Conservation (phyloP, 306 rosid species). For the Cicer arietinum region DNA sequence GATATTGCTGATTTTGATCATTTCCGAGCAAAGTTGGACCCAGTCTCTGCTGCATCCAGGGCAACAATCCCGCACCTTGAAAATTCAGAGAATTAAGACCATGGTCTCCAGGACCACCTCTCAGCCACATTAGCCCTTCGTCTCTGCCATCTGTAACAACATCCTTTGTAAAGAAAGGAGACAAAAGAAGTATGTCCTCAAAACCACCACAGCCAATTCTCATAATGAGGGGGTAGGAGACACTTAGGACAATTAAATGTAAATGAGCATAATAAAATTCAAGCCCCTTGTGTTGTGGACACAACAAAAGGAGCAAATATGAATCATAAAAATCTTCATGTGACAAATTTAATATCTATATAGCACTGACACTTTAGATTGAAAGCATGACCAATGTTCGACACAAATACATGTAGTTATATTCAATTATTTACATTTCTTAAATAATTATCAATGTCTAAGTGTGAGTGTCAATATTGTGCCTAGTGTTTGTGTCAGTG, state of each 20-base stretch:
- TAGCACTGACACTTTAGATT: too few species aligned
- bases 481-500: too few species aligned
- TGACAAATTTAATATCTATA: neutral
- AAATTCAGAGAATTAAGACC: slow-evolving; percentile 68
- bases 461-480: too few species aligned
- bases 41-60: slow-evolving; percentile 86
- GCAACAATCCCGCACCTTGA: slow-evolving; percentile 71
- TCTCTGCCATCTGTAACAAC: slow-evolving; percentile 73
- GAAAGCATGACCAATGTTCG: too few species aligned
- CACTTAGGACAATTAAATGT: neutral
- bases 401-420: too few species aligned
- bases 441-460: too few species aligned
- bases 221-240: slow-evolving; percentile 16
- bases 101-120: slow-evolving; percentile 74
- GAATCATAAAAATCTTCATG: slow-evolving; percentile 13
- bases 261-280: neutral
- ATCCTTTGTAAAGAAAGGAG: slow-evolving; percentile 41
- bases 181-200: slow-evolving; percentile 40
- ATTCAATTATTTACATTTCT: too few species aligned
- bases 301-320: neutral
- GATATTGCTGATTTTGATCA: slow-evolving; percentile 75
- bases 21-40: slow-evolving; percentile 68
- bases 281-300: slow-evolving; percentile 19
- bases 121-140: slow-evolving; percentile 82
- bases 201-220: slow-evolving; percentile 39